Base-by-base conservation (phyloP, 768 basidiomycete species). In the Trametes sanguinea region DNA sequence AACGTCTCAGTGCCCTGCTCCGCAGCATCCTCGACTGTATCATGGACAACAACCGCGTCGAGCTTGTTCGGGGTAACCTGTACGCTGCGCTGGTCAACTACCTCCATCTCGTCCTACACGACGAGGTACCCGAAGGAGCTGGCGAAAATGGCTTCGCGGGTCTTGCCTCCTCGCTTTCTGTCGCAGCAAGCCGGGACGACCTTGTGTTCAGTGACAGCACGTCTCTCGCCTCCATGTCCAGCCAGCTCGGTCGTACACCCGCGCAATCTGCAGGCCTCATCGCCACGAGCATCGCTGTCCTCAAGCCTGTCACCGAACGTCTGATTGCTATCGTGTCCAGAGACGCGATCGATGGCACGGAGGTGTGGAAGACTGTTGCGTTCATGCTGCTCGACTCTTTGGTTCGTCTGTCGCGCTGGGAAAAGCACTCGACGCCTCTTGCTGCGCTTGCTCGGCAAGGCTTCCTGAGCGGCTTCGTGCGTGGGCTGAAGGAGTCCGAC, bases 341-440 rank as follows among this genome's bases (percentile, higher is more conserved):
- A n/a, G 96, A 98, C 70, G 95, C 94, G 1, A 90, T 93, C 56
- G 95, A 97, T 65, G 95, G 95, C 6, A 87, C 92, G 16, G 95
- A 98, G 73, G 92, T 98, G 2, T 98, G 96, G 96, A 93, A 93
- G 76, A 95, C 95, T 2, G 86, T 98, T 14, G 92, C 95, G 8
- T 98, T 95, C 71, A 90, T 95, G 80, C 78, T 94, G 2, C 79
- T 98, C 45, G 93, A 95, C 67, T 87, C 90, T 0, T 80, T 95
- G 7, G 82, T 90, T 16, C 83, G 89, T 46, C 76, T 95, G 0
- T 90, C 86, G 42, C 83, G 83, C 30, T 73, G 77, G 51, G 89
- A 94, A 65, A 89, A 85, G 74, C 87, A 88, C 51, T 81, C 89
- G 56, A 68, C 78, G 10, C 78, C 92, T 22, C 73, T 92, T 47